phyloP scores from a whole-genome alignment of 1,284 basidiomycete species.

The Rhodotorula sp. region DNA sequence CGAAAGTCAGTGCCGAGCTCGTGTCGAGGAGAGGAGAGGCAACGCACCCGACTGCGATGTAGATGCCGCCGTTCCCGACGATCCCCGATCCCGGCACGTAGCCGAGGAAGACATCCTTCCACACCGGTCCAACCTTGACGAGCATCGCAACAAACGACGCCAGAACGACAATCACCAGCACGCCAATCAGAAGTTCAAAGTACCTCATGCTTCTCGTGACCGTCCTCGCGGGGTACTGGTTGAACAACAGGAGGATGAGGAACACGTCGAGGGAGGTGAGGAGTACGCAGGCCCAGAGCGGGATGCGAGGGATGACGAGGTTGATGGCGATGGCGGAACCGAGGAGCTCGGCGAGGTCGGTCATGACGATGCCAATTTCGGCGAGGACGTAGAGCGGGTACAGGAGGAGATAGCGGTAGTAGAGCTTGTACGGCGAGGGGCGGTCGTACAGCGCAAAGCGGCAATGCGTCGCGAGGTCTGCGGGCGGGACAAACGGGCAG shows the following conservation, averaged over 20 bases:
- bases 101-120: slow-evolving; percentile 78
- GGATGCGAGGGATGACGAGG: slow-evolving; percentile 73
- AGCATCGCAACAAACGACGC: slow-evolving; percentile 80
- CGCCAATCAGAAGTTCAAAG: slow-evolving; percentile 70
- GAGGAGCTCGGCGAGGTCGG: slow-evolving; percentile 65
- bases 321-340: slow-evolving; percentile 76
- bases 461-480: slow-evolving; percentile 56
- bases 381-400: slow-evolving; percentile 57
- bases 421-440: slow-evolving; percentile 56
- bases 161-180: slow-evolving; percentile 70
- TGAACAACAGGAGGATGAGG: slow-evolving; percentile 58
- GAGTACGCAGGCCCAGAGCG: slow-evolving; percentile 77
- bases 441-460: slow-evolving; percentile 68
- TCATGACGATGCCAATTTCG: slow-evolving; percentile 81
- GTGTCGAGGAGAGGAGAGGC: slow-evolving; percentile 54
- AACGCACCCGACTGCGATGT: slow-evolving; percentile 69
- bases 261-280: slow-evolving; percentile 81
- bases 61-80: slow-evolving; percentile 65
- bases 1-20: neutral
- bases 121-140: slow-evolving; percentile 68
- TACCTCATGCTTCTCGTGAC: slow-evolving; percentile 47
- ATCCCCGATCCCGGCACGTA: slow-evolving; percentile 70
- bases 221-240: slow-evolving; percentile 44
- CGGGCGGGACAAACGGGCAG: too few species aligned
- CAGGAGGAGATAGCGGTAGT: slow-evolving; percentile 63